Evolutionary conservation across 495 filamentous ascomycete genomes (phyloP).

Genomic region (Hyaloscypha finlandica): DNA sequence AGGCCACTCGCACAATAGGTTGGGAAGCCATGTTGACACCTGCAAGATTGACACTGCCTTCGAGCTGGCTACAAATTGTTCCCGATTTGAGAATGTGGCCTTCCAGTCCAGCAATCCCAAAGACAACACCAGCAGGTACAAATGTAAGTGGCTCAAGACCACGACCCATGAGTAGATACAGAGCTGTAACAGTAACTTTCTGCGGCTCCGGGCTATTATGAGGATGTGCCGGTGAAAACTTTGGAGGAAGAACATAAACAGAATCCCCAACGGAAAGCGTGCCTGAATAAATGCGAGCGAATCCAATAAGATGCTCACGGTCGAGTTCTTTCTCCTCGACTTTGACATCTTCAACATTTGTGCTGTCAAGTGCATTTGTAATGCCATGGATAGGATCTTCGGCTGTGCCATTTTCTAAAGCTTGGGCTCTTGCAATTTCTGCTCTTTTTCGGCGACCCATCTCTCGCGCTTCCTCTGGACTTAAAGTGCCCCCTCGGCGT

Average conservation of each 20-base stretch:
- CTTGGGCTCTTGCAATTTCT: constrained; percentile 77
- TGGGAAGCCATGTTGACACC: constrained; percentile 75
- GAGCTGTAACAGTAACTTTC: constrained; percentile 80
- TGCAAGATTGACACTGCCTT: constrained; percentile 89
- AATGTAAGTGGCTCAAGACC: constrained; percentile 79
- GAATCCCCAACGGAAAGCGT: constrained; percentile 86
- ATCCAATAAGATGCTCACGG: constrained; percentile 88
- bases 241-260: constrained; percentile 87
- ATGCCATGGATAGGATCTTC: constrained; percentile 44
- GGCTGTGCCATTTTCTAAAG: constrained; percentile 38
- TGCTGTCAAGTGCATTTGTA: constrained; percentile 55
- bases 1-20: constrained; percentile 92
- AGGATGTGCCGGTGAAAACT: constrained; percentile 82
- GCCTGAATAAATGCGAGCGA: constrained; percentile 90
- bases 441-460: constrained; percentile 84
- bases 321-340: constrained; percentile 59
- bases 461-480: constrained; percentile 86
- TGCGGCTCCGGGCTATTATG: constrained; percentile 74
- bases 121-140: constrained; percentile 91
- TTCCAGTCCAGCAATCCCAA: constrained; percentile 91
- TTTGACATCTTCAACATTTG: constrained; percentile 48
- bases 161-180: constrained; percentile 96
- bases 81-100: constrained; percentile 93
- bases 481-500: constrained; percentile 66
- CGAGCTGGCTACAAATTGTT: constrained; percentile 85